phyloP scores from a whole-genome alignment of 139 green algal species.

The Picochlorum sp. region DNA sequence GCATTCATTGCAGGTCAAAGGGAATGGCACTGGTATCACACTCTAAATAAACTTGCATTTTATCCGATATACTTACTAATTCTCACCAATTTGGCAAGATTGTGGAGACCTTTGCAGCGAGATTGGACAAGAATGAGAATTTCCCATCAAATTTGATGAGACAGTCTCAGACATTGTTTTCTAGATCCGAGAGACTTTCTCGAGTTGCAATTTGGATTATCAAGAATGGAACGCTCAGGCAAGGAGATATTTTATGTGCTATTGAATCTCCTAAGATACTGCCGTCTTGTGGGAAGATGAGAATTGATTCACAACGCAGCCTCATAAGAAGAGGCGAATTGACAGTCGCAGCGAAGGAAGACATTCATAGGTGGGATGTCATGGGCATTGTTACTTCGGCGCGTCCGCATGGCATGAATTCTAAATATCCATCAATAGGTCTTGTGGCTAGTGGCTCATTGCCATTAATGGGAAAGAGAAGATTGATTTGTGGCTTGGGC shows the following conservation, averaged over 20 bases:
- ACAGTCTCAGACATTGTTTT: neutral
- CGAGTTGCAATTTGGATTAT: neutral
- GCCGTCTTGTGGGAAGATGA: too few species aligned
- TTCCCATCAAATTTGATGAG: conserved; percentile 4
- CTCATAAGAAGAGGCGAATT: too few species aligned
- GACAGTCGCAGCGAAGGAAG: too few species aligned
- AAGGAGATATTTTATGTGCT: neutral
- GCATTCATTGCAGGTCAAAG: conserved; percentile 33
- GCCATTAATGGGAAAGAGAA: too few species aligned
- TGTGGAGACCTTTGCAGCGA: neutral
- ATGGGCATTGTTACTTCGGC: too few species aligned
- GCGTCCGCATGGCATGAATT: too few species aligned
- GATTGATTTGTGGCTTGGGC: too few species aligned
- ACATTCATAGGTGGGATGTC: too few species aligned
- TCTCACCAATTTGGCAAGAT: conserved; percentile 23
- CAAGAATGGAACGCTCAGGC: neutral
- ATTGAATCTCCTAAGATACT: too few species aligned
- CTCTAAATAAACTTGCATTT: conserved; percentile 17
- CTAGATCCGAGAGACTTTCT: neutral
- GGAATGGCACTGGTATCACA: conserved; percentile 50
- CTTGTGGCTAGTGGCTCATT: too few species aligned
- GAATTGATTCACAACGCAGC: too few species aligned
- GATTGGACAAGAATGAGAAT: conserved; percentile 5
- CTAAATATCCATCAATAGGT: too few species aligned
- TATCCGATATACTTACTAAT: conserved; percentile 46